phyloP scores from a whole-genome alignment of 176 grass and related monocot genomes.

The Thalia dealbata region DNA sequence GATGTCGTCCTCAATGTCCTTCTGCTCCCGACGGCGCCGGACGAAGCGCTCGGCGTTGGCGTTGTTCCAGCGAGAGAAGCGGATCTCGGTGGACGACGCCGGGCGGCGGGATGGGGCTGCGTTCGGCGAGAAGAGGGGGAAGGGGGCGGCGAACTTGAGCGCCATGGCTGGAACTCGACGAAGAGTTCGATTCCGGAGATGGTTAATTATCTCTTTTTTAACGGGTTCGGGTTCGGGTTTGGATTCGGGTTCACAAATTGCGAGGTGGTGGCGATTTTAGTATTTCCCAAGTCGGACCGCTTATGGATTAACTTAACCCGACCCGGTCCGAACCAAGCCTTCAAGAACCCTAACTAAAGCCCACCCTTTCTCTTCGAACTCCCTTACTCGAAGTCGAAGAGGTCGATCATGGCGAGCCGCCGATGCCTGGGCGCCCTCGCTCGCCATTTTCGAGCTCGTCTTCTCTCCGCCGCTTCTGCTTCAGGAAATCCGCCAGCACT shows the following conservation, averaged over 20 bases:
- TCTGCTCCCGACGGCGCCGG: constrained; percentile 12
- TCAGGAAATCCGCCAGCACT: constrained; percentile 2
- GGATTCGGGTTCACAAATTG: not conserved
- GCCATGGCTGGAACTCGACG: not conserved
- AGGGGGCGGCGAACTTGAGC: constrained; percentile 7
- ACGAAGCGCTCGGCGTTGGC: constrained; percentile 26
- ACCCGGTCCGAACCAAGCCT: not conserved
- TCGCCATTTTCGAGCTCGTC: constrained; percentile 19
- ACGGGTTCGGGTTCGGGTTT: not conserved
- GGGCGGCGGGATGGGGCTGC: not conserved
- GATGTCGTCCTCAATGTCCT: constrained; percentile 28
- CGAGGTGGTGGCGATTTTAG: too few relatives aligned
- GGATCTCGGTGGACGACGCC: not conserved
- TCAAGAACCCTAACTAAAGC: too few relatives aligned
- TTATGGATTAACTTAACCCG: not conserved
- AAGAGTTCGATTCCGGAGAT: not conserved
- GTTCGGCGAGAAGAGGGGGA: constrained; percentile 11
- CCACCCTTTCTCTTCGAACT: too few relatives aligned
- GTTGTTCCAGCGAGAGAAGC: constrained; percentile 27
- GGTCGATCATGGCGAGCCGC: constrained; percentile 43
- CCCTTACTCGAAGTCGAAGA: not conserved
- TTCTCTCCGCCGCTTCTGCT: not conserved
- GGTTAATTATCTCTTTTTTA: not conserved
- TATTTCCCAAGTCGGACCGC: not conserved
- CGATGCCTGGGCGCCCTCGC: constrained; percentile 44